These are phyloP conservation scores for Carex sylvatica DNA, from an alignment of 202 grass and related monocot species.

Conservation along the genomic window DNA sequence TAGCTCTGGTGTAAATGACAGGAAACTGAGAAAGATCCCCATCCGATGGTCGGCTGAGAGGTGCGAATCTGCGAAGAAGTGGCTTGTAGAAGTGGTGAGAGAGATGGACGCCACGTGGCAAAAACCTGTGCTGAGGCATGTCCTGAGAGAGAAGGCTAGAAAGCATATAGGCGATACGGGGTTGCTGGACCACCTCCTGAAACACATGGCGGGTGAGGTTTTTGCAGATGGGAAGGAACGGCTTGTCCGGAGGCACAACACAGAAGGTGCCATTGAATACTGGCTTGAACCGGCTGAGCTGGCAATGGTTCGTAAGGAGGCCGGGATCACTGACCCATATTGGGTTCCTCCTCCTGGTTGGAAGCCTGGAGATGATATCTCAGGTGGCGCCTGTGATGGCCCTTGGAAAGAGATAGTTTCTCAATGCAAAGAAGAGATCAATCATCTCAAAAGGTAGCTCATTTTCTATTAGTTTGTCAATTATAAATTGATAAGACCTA, in stretches of 20 bases:
- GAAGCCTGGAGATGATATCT: conserved; percentile 62
- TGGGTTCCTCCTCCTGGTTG: conserved; percentile 76
- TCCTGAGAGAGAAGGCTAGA: conserved; percentile 47
- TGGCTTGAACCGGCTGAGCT: conserved; percentile 79
- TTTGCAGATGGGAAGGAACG: conserved; percentile 36
- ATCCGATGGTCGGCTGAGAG: conserved; percentile 51
- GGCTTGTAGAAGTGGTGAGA: conserved; percentile 41
- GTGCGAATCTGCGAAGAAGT: conserved; percentile 45
- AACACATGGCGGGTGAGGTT: conserved; percentile 52
- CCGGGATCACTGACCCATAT: conserved; percentile 53
- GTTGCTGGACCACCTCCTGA: conserved; percentile 78
- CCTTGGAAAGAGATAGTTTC: conserved; percentile 33
- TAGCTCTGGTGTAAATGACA: neutral
- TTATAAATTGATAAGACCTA: neutral
- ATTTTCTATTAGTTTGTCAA: neutral
- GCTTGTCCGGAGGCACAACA: conserved; percentile 54
- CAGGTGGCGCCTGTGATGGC: conserved; percentile 11
- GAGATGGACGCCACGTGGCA: conserved; percentile 27
- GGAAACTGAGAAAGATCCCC: neutral
- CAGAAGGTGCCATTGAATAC: conserved; percentile 63
- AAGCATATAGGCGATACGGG: conserved; percentile 69
- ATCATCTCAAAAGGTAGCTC: conserved; percentile 46
- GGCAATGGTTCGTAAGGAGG: conserved; percentile 30
- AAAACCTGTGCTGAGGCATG: conserved; percentile 33
- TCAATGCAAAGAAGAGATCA: conserved; percentile 43